Conservation (phyloP, 148 eudicot genomes). For the Heliamphora exappendiculata region DNA sequence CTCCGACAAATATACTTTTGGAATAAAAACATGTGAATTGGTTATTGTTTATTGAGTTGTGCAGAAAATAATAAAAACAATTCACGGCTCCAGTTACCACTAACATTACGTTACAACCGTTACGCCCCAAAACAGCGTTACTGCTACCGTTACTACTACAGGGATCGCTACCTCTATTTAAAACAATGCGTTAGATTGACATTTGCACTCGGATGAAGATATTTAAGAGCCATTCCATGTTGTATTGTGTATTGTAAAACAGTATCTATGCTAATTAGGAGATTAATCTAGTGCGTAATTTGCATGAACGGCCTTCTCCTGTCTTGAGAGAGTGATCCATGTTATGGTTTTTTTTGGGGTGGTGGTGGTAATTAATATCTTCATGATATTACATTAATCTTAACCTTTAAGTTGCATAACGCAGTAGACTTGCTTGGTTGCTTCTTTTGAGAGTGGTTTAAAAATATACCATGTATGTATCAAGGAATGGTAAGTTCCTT, state of each 20-base stretch:
- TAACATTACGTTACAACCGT: no score
- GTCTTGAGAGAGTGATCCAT: neutral
- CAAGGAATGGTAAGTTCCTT: neutral
- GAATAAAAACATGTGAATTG: no score
- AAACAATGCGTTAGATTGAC: neutral
- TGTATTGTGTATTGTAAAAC: neutral
- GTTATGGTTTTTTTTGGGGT: no score
- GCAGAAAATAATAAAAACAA: no score
- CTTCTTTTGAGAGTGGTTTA: neutral
- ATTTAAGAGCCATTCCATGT: neutral
- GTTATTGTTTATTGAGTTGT: no score
- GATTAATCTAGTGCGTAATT: neutral
- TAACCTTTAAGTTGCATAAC: slow-evolving; percentile 1
- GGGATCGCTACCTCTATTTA: no score
- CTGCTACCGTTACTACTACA: no score
- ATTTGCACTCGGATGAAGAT: neutral
- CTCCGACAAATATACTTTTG: no score
- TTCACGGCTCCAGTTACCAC: no score
- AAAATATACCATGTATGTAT: neutral
- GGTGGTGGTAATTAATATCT: neutral
- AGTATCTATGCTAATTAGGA: neutral
- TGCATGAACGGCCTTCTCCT: neutral
- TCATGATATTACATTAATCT: neutral
- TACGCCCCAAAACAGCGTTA: no score
- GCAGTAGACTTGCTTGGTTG: neutral